phyloP scores from a whole-genome alignment of 306 rosid genomes.

The Glycine latifolia region DNA sequence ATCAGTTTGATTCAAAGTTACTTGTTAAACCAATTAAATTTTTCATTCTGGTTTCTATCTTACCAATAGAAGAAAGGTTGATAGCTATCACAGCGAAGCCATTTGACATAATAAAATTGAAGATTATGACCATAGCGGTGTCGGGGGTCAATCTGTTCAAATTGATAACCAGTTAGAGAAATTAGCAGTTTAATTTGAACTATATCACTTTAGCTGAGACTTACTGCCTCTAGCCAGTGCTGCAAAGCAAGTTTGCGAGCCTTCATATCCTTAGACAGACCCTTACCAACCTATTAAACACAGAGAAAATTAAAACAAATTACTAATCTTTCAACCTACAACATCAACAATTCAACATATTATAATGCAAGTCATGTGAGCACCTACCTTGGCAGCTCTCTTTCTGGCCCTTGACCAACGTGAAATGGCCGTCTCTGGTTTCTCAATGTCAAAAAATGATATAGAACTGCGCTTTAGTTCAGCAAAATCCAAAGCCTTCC shows the following conservation, averaged over 20 bases:
- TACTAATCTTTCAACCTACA: slow-evolving; percentile 16
- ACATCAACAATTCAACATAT: not conserved
- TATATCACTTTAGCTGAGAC: slow-evolving; percentile 42
- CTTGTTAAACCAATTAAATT: slow-evolving; percentile 11
- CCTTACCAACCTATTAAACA: slow-evolving; percentile 77
- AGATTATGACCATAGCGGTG: slow-evolving; percentile 96
- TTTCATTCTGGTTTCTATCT: slow-evolving; percentile 24
- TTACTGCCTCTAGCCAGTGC: slow-evolving; percentile 97
- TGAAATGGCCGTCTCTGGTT: slow-evolving; percentile 77
- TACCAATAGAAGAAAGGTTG: slow-evolving; percentile 95
- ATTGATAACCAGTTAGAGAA: slow-evolving; percentile 36
- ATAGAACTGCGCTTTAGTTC: slow-evolving; percentile 84
- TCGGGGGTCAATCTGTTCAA: slow-evolving; percentile 87
- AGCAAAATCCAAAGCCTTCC: slow-evolving; percentile 87
- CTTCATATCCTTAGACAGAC: slow-evolving; percentile 78
- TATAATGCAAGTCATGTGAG: slow-evolving; percentile 4
- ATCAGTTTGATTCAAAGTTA: slow-evolving; percentile 18
- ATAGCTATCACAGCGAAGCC: slow-evolving; percentile 83
- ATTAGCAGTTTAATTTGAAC: slow-evolving; percentile 18
- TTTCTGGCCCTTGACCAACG: slow-evolving; percentile 87
- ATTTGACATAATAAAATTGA: slow-evolving; percentile 78
- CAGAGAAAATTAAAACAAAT: not conserved
- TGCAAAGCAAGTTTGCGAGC: slow-evolving; percentile 91
- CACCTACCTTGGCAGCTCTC: slow-evolving; percentile 80
- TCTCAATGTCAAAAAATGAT: slow-evolving; percentile 84